These are phyloP conservation scores for Brassica incana DNA, from an alignment of 345 rosid species.

Conservation along the genomic window DNA sequence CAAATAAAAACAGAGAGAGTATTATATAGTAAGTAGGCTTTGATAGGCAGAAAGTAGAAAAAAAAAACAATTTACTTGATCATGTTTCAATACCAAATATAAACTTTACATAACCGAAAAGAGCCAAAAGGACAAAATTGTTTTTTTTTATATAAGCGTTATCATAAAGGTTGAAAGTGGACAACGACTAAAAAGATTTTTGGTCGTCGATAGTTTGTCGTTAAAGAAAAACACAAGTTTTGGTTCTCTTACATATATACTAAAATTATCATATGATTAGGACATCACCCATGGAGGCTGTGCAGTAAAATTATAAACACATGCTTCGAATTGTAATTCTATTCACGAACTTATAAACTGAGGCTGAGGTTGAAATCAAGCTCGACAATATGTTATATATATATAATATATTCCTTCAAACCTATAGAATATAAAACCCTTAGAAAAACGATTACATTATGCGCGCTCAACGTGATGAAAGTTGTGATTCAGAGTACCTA, in stretches of 20 bases:
- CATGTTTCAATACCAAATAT: neutral
- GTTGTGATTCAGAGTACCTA: neutral
- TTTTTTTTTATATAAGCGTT: neutral
- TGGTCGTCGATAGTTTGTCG: slow-evolving; percentile 24
- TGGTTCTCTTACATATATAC: neutral
- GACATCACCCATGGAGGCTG: neutral
- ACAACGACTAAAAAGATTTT: slow-evolving; percentile 11
- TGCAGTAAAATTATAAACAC: neutral
- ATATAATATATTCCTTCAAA: neutral
- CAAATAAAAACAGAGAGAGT: too few relatives aligned
- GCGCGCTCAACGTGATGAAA: neutral
- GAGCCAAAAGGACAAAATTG: neutral
- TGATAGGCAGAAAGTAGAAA: neutral
- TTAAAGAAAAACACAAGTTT: neutral
- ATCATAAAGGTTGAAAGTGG: neutral
- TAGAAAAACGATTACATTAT: neutral
- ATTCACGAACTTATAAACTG: neutral
- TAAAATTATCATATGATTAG: slow-evolving; percentile 1
- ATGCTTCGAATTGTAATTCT: neutral
- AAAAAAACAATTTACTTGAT: neutral
- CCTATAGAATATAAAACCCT: neutral
- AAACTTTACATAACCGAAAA: neutral
- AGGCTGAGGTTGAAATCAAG: neutral
- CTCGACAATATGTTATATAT: neutral
- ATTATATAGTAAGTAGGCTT: neutral